phyloP scores from a whole-genome alignment of 1,139 yeast genomes.

The Debaryomyces udenii region DNA sequence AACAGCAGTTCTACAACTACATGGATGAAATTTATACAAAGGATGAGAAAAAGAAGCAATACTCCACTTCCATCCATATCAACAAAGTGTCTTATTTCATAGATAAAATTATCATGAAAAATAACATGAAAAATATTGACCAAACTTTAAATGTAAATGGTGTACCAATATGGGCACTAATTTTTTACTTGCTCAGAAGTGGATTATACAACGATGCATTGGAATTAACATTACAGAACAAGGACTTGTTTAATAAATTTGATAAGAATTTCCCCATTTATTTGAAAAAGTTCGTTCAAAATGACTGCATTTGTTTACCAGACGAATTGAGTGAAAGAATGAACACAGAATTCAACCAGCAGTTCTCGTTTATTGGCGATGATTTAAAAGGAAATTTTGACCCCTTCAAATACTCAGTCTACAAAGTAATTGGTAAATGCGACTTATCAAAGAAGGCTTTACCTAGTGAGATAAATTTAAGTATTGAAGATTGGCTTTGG shows the following conservation, averaged over 20 bases:
- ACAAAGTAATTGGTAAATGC: conserved; percentile 90
- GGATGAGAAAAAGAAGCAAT: conserved; percentile 54
- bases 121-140: conserved; percentile 34
- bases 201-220: conserved; percentile 82
- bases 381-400: conserved; percentile 61
- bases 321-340: conserved; percentile 70
- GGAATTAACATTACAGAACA: conserved; percentile 35
- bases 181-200: conserved; percentile 81
- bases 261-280: conserved; percentile 85
- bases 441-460: conserved; percentile 76
- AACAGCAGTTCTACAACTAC: conserved; percentile 74
- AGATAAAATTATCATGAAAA: conserved; percentile 49
- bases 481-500: conserved; percentile 98
- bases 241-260: conserved; percentile 69
- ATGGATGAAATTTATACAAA: conserved; percentile 73
- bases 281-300: conserved; percentile 69
- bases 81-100: conserved; percentile 74
- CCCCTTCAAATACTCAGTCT: conserved; percentile 88
- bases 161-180: conserved; percentile 87
- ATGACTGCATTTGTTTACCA: conserved; percentile 56
- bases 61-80: conserved; percentile 61
- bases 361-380: conserved; percentile 66
- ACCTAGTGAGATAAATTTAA: conserved; percentile 69
- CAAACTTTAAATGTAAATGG: conserved; percentile 64
- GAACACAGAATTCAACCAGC: conserved; percentile 81